A percentile compares a stretch with the other conserved stretches of the same genome.
Evolutionary conservation across 2,329 filamentous ascomycete genomes (phyloP).

Genomic region (Fusarium tricinctum): DNA sequence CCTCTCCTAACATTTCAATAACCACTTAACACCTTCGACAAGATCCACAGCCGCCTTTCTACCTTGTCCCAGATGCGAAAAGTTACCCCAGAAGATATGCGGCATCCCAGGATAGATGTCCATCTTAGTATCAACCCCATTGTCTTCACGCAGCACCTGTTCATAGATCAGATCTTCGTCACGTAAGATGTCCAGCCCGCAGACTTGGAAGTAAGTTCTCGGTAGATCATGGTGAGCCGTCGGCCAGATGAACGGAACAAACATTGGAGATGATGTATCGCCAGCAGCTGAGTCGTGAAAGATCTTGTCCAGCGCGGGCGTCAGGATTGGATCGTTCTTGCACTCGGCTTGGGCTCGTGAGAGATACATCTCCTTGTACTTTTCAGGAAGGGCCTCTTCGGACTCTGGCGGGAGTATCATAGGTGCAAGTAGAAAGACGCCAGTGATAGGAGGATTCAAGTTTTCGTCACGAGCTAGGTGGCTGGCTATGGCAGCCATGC

Average conservation of each 20-base stretch:
- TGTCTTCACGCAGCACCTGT: neutral
- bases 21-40: neutral
- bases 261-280: neutral
- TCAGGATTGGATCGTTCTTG: neutral
- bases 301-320: neutral
- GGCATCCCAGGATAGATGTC: conserved; percentile 7
- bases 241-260: neutral
- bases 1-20: neutral
- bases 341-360: neutral
- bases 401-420: neutral
- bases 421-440: neutral
- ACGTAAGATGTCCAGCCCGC: conserved; percentile 1
- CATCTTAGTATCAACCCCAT: neutral
- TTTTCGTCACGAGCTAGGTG: conserved; percentile 7
- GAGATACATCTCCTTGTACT: neutral
- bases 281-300: conserved; percentile 6
- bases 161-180: conserved; percentile 13
- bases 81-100: conserved; percentile 7
- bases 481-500: conserved; percentile 4
- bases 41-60: conserved; percentile 4
- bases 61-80: neutral
- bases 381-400: neutral
- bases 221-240: neutral
- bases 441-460: neutral
- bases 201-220: conserved; percentile 4